Conservation (phyloP, 257 asterid genomes). For the Perilla frutescens region DNA sequence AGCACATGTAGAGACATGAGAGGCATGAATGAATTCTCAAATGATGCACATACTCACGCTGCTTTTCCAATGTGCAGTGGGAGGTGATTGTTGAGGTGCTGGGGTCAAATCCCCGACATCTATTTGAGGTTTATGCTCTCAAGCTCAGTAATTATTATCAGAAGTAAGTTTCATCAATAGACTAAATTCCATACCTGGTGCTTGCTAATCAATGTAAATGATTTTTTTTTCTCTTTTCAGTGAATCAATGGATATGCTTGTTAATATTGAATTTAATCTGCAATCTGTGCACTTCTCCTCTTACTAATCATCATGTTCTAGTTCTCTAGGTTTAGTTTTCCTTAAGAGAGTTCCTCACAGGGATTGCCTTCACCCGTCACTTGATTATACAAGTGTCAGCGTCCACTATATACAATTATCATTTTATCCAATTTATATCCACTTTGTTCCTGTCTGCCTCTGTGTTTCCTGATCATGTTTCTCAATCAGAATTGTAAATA, state of each 20-base stretch:
- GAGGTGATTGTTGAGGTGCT: slow-evolving; percentile 71
- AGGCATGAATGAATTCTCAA: slow-evolving; percentile 13
- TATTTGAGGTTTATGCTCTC: slow-evolving; percentile 88
- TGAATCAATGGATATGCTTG: neutral
- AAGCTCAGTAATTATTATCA: slow-evolving; percentile 72
- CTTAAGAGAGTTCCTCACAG: neutral
- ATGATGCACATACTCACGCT: slow-evolving; percentile 34
- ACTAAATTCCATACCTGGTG: slow-evolving; percentile 11
- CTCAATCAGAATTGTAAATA: too few species aligned
- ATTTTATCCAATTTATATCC: neutral
- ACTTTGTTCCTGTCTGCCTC: neutral
- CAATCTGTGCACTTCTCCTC: slow-evolving; percentile 14
- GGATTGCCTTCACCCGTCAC: neutral
- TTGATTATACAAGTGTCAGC: too few species aligned
- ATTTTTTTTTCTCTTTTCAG: too few species aligned
- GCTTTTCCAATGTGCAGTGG: slow-evolving; percentile 66
- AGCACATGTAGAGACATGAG: slow-evolving; percentile 10
- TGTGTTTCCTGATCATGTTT: neutral
- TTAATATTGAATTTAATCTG: slow-evolving; percentile 11
- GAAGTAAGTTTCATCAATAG: slow-evolving; percentile 58
- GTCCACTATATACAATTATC: too few species aligned
- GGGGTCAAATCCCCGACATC: slow-evolving; percentile 89
- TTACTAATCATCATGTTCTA: slow-evolving; percentile 8
- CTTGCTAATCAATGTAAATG: slow-evolving; percentile 13
- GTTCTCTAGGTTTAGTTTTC: slow-evolving; percentile 13